Evolutionary conservation across 2,329 filamentous ascomycete species (phyloP), one percentile per base, ranked within the genome.

Genomic region (Ascochyta pisi): DNA sequence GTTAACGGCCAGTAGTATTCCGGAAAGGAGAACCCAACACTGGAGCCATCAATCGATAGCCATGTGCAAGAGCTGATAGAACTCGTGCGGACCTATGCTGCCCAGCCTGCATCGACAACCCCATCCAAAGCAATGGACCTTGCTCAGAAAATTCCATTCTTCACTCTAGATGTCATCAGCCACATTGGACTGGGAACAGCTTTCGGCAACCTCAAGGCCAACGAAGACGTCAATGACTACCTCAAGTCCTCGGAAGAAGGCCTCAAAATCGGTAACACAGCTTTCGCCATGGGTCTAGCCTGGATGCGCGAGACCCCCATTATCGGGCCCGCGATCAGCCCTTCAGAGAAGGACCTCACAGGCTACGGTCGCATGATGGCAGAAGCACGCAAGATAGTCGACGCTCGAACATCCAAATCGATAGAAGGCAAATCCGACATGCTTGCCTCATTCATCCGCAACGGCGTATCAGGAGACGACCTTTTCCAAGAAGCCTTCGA

Each of bases 161-260:
- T 86, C 50, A 83, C 83, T 0, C 71, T 86, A 4, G 84, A 86
- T 54, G 79, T 84, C 35, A 84, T 87, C 59, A 82, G 78, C 31
- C 78, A 79, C 39, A 66, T 86, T 4, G 81, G 81, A 0, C 81
- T 85, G 40, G 84, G 83, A 10, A 64, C 77, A 12, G 64, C 82
- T 0, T 84, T 84, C 57, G 83, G 83, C 4, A 81, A 81, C 61
- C 73, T 86, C 13, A 71, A 73, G 22, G 73, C 78, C 6, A 81
- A 86, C 56, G 65, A 75, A 16, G 83, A 86, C 54, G 60, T 82
- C 0, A 79, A 80, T 16, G 63, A 63, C 40, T 75, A 83, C 61
- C 74, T 82, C 44, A 67, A 77, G 51, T 80, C 81, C 22, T 78
- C 74, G 34, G 76, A 78, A 34, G 74, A 73, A 35, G 70, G 69